Conservation (phyloP, 148 eudicot species). For the Gaultheria prostrata region DNA sequence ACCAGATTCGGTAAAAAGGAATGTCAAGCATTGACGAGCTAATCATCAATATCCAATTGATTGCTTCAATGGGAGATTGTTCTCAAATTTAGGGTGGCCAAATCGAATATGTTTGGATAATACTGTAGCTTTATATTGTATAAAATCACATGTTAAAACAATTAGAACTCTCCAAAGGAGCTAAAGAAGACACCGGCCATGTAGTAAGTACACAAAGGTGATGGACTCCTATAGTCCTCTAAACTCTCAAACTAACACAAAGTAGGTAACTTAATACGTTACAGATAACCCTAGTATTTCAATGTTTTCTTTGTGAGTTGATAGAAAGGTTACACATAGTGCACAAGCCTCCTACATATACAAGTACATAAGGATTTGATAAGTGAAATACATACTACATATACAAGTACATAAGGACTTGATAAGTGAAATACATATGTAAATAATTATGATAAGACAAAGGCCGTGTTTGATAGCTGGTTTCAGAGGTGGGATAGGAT, state of each 20-base stretch:
- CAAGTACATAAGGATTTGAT: background rate
- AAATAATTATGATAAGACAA: background rate
- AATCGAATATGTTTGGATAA: background rate
- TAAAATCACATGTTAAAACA: background rate
- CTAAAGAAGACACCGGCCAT: background rate
- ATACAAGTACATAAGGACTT: background rate
- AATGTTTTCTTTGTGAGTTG: background rate
- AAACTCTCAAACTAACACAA: background rate
- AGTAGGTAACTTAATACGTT: background rate
- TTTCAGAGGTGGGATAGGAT: too few relatives aligned
- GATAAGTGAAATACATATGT: background rate
- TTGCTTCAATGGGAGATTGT: background rate
- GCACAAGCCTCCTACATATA: background rate
- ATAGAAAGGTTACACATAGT: background rate
- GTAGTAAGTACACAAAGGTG: background rate
- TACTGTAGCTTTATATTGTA: background rate
- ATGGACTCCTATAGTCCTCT: background rate
- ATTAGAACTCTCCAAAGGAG: background rate
- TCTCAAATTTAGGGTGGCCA: slow-evolving; percentile 11
- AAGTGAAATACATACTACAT: background rate
- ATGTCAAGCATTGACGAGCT: background rate
- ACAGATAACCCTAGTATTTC: background rate
- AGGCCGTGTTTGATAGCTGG: too few relatives aligned
- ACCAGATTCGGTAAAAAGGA: background rate
- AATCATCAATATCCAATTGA: background rate